Evolutionary conservation across 768 basidiomycete species (phyloP), one percentile per base, ranked within the genome.

Genomic region (Neoboletus magnificus): DNA sequence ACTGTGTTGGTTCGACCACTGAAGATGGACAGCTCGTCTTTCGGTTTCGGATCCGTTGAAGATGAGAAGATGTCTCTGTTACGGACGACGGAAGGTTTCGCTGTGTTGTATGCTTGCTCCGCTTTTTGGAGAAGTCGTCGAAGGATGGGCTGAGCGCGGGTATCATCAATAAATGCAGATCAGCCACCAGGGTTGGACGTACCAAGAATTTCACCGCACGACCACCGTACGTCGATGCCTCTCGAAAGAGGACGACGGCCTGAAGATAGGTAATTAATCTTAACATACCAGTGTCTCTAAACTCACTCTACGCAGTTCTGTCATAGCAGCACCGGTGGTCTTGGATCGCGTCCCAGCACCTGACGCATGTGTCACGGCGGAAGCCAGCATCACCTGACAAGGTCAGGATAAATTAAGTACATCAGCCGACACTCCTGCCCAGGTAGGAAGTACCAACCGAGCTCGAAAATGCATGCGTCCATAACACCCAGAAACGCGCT

Each of bases 1-100:
- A 89, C 74, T 0, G 82, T 86, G 56, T 86, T 81, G 11, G 83
- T 88, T 62, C 83, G 81, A n/a, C 89, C 89, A 47, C 86, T 82
- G 67, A 90, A 90, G 25, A 90, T 87, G 7, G 82, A 80, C 23
- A 91, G 71, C 63, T 89, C 87, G 65, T 90, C 88, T 52, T 83
- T 79, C n/a, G 73, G 69, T 37, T 78, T 79, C 25, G 73, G 71
- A 12, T 67, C 58, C 13, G 71, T 58, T 0, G 83, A 80, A 10
- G 79, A 74, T 22, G 76, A 73, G 68, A 89, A 88, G 29, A 86
- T 85, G 69, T 86, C 83, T 27, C 35, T 57, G 59, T 76, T 77
- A 16, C 76, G 77, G 48, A 76, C 72, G 46, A 70, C 71, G 2
- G 76, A 65, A 9, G 80, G 74, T 33, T 77, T 71, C 7, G 82